Evolutionary conservation across 2,329 filamentous ascomycete species (phyloP).

Genomic region (Incumbomyces delicatus): DNA sequence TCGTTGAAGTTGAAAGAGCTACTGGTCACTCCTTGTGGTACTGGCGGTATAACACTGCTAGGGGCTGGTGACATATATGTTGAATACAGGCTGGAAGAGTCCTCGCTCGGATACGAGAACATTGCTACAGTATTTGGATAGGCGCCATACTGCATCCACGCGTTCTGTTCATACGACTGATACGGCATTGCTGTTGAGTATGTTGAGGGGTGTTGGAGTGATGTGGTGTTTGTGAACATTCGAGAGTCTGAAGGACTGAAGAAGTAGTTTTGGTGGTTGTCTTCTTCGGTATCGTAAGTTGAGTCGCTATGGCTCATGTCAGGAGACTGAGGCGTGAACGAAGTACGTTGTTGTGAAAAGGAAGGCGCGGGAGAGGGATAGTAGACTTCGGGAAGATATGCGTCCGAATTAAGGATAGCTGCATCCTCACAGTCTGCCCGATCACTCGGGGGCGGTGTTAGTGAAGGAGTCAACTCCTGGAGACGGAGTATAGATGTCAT

Average conservation of each 20-base stretch:
- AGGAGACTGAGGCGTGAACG: slow-evolving; percentile 15
- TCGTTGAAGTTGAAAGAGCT: slow-evolving; percentile 17
- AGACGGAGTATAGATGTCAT: slow-evolving; percentile 5
- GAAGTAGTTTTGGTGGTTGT: slow-evolving; percentile 15
- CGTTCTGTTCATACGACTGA: slow-evolving; percentile 15
- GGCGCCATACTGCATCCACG: slow-evolving; percentile 16
- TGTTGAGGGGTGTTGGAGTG: background rate
- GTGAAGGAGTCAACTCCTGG: slow-evolving; percentile 9
- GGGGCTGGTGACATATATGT: slow-evolving; percentile 8
- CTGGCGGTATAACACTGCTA: slow-evolving; percentile 18
- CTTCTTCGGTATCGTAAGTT: slow-evolving; percentile 12
- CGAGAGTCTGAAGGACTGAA: slow-evolving; percentile 12
- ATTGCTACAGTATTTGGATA: slow-evolving; percentile 13
- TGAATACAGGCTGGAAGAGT: slow-evolving; percentile 7
- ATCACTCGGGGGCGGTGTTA: slow-evolving; percentile 20
- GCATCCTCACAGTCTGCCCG: slow-evolving; percentile 19
- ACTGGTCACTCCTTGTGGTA: slow-evolving; percentile 16
- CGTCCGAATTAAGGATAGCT: slow-evolving; percentile 16
- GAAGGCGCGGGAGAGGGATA: slow-evolving; percentile 21
- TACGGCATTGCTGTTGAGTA: slow-evolving; percentile 9
- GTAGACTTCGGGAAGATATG: slow-evolving; percentile 13
- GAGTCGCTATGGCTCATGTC: slow-evolving; percentile 11
- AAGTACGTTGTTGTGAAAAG: slow-evolving; percentile 13
- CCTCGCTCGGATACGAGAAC: slow-evolving; percentile 11
- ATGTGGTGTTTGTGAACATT: slow-evolving; percentile 9